Percentiles rank a stretch among this genome's conserved stretches.
Conservation (phyloP, 1,139 yeast genomes). For the Sporopachydermia cereana region DNA sequence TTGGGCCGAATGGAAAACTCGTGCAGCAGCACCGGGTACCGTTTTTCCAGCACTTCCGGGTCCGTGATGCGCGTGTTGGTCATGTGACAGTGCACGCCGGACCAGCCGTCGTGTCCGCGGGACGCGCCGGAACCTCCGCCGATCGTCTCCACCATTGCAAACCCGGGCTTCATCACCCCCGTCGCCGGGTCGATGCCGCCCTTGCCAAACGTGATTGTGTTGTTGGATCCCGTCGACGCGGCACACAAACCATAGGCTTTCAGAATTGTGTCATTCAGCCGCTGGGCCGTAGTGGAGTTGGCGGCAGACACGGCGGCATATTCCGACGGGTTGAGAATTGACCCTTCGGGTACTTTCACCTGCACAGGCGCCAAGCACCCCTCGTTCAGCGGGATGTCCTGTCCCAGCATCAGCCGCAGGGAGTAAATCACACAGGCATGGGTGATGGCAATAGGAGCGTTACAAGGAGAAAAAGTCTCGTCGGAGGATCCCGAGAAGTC, state of each 20-base stretch:
- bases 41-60: slow-evolving; percentile 52
- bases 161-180: slow-evolving; percentile 30
- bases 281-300: slow-evolving; percentile 77
- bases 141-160: slow-evolving; percentile 64
- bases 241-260: slow-evolving; percentile 71
- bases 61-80: slow-evolving; percentile 64
- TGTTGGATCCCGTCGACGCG: slow-evolving; percentile 67
- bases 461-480: slow-evolving; percentile 42
- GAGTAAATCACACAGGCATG: slow-evolving; percentile 76
- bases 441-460: slow-evolving; percentile 61
- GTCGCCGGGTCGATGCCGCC: slow-evolving; percentile 25
- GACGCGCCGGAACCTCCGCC: slow-evolving; percentile 71
- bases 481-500: slow-evolving; percentile 53
- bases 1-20: slow-evolving; percentile 40
- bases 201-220: slow-evolving; percentile 59
- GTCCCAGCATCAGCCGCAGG: slow-evolving; percentile 59
- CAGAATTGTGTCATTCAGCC: slow-evolving; percentile 69
- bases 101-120: slow-evolving; percentile 46
- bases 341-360: slow-evolving; percentile 54
- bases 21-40: slow-evolving; percentile 52
- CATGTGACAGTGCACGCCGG: slow-evolving; percentile 62
- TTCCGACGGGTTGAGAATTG: slow-evolving; percentile 55
- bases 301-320: slow-evolving; percentile 88
- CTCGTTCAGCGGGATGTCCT: slow-evolving; percentile 74
- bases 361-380: slow-evolving; percentile 70